A percentile compares a stretch with the other conserved stretches of the same genome.
Conservation (phyloP, 2,329 filamentous ascomycete species). For the Dactylellina sp. region DNA sequence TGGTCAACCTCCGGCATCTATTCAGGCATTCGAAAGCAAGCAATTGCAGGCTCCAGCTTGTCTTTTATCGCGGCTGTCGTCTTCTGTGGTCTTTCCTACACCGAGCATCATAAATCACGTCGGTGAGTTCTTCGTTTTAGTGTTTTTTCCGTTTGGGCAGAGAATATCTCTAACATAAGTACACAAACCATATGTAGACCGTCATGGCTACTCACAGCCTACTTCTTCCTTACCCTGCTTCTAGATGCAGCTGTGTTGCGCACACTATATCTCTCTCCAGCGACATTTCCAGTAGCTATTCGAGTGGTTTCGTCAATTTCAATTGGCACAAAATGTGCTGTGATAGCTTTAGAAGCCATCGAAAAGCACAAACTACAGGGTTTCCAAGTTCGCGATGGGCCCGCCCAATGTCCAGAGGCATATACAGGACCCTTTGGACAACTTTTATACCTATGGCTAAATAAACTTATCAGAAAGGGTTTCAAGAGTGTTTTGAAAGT, state of each 20-base stretch:
- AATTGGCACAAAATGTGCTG: conserved; percentile 14
- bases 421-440: conserved; percentile 63
- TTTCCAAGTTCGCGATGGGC: conserved; percentile 9
- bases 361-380: neutral
- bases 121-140: conserved; percentile 8
- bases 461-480: conserved; percentile 62
- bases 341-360: conserved; percentile 18
- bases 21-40: conserved; percentile 1
- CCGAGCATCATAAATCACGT: conserved; percentile 32
- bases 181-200: conserved; percentile 18
- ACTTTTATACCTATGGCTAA: conserved; percentile 63
- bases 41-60: conserved; percentile 2
- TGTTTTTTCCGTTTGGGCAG: no score
- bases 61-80: conserved; percentile 19
- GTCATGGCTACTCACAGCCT: conserved; percentile 40
- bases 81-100: conserved; percentile 10
- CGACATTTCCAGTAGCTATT: conserved; percentile 16
- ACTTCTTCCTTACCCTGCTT: conserved; percentile 29
- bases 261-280: conserved; percentile 32
- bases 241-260: conserved; percentile 25
- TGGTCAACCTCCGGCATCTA: conserved; percentile 16
- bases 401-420: conserved; percentile 62
- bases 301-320: conserved; percentile 18
- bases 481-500: conserved; percentile 54
- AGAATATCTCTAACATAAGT: no score